phyloP scores from a whole-genome alignment of 352 stramenopile genomes.

The Globisporangium canariense region DNA sequence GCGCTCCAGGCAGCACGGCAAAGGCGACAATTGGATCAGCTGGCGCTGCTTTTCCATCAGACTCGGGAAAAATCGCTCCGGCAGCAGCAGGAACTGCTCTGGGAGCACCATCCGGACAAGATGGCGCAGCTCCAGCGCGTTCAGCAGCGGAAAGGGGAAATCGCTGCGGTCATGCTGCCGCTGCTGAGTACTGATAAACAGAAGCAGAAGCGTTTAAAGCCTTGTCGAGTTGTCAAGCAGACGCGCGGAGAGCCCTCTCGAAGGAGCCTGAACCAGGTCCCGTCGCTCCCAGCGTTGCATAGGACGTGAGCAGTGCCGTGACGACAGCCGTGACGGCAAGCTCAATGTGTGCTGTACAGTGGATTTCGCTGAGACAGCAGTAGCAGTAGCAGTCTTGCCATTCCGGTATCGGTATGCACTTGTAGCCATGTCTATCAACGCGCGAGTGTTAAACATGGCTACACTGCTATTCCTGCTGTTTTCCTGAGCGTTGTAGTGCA shows the following conservation, averaged over 20 bases:
- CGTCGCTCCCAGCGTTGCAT: slow-evolving; percentile 4
- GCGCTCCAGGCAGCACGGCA: slow-evolving; percentile 27
- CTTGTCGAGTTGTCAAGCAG: neutral
- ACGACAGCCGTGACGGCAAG: neutral
- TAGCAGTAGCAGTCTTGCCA: neutral
- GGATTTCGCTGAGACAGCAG: too few species aligned
- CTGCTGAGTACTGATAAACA: neutral
- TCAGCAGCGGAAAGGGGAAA: slow-evolving; percentile 5
- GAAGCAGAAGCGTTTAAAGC: neutral
- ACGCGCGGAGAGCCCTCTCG: too few species aligned
- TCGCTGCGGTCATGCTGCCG: neutral
- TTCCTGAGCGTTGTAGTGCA: neutral
- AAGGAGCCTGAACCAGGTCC: slow-evolving; percentile 9
- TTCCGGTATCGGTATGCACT: neutral
- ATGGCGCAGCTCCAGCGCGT: slow-evolving; percentile 15
- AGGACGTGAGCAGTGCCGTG: neutral
- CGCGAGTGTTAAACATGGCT: neutral
- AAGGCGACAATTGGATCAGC: slow-evolving; percentile 28
- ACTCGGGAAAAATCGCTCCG: slow-evolving; percentile 10
- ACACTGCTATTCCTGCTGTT: neutral
- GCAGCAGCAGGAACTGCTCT: slow-evolving; percentile 12
- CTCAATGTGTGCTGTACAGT: neutral
- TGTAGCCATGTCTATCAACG: neutral
- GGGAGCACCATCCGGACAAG: slow-evolving; percentile 11
- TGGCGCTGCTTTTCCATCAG: slow-evolving; percentile 23